phyloP scores from a whole-genome alignment of 2,329 filamentous ascomycete species.

The Colletotrichum trifolii region DNA sequence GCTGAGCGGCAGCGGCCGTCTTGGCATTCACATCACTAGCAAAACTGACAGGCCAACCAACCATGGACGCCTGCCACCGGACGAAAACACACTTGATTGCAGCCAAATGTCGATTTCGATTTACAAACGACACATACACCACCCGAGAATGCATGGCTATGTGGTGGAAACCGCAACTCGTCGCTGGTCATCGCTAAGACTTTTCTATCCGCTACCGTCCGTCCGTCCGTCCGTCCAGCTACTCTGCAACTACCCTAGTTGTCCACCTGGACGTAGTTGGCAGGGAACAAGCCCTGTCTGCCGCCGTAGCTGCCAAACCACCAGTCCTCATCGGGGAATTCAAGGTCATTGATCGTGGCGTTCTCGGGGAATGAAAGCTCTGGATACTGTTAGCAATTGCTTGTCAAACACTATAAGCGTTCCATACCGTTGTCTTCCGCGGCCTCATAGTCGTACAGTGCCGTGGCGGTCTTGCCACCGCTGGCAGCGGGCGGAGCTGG shows the following conservation, averaged over 20 bases:
- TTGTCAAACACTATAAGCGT: conserved; percentile 41
- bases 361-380: conserved; percentile 88
- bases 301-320: conserved; percentile 92
- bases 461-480: conserved; percentile 77
- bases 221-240: not conserved
- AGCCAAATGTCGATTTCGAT: conserved; percentile 11
- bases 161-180: conserved; percentile 7
- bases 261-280: conserved; percentile 75
- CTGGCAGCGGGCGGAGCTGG: conserved; percentile 49
- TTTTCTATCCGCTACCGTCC: conserved; percentile 27
- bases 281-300: conserved; percentile 83
- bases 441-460: conserved; percentile 95
- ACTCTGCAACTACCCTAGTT: conserved; percentile 38
- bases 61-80: too few species aligned
- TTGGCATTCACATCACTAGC: too few species aligned
- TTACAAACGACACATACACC: conserved; percentile 3
- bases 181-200: conserved; percentile 31
- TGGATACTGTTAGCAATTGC: conserved; percentile 42
- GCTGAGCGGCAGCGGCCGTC: too few species aligned
- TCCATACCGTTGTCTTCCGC: conserved; percentile 87
- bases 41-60: too few species aligned
- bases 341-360: conserved; percentile 82
- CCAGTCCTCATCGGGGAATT: conserved; percentile 99
- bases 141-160: conserved; percentile 7
- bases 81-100: too few species aligned